A percentile compares a stretch with the other conserved stretches of the same genome.
These are phyloP conservation scores for Boletus sp. DNA, from an alignment of 1,284 basidiomycete genomes.

Conservation along the genomic window DNA sequence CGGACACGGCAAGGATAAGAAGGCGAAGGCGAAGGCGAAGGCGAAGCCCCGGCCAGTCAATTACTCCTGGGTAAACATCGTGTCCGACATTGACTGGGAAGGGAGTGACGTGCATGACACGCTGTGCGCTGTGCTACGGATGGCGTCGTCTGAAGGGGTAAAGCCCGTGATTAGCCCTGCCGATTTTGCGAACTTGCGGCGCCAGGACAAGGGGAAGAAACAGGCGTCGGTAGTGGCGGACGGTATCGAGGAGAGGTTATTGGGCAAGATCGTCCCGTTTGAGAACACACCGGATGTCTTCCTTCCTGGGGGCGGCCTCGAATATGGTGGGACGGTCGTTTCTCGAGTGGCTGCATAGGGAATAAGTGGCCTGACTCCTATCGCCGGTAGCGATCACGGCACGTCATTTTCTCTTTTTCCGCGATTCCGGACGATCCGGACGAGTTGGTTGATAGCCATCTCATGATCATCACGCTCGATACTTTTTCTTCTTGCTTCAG, in stretches of 20 bases:
- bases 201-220: conserved; percentile 28
- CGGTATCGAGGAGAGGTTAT: conserved; percentile 25
- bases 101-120: conserved; percentile 69
- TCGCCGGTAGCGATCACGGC: not conserved
- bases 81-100: conserved; percentile 74
- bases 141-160: conserved; percentile 44
- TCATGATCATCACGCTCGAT: not conserved
- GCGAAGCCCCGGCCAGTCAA: conserved; percentile 43
- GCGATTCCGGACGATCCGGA: not conserved
- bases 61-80: conserved; percentile 71
- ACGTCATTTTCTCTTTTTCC: not conserved
- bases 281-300: conserved; percentile 41
- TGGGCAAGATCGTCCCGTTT: conserved; percentile 35
- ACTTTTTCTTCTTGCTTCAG: conserved; percentile 3
- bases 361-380: too few species aligned
- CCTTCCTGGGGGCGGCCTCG: conserved; percentile 27
- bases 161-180: conserved; percentile 37
- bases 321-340: conserved; percentile 31
- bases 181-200: conserved; percentile 20
- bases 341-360: conserved; percentile 30
- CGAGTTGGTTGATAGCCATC: not conserved
- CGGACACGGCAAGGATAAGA: conserved; percentile 24
- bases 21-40: conserved; percentile 23
- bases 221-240: conserved; percentile 12
- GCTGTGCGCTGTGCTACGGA: conserved; percentile 51